These are phyloP conservation scores for peach (Prunus persica) DNA, from an alignment of 306 rosid genomes.

Conservation along the genomic window Prunus_persica_NCBIv2 NC_034009.1:33663501-33664000, in stretches of 20 bases:
- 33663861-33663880: slow-evolving; percentile 52
- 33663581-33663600: slow-evolving; percentile 5
- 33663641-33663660: slow-evolving; percentile 21
- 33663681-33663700: slow-evolving; percentile 50
- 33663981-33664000: slow-evolving; percentile 47
- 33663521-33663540: slow-evolving; percentile 22
- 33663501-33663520: slow-evolving; percentile 52
- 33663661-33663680: slow-evolving; percentile 13
- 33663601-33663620: slow-evolving; percentile 28
- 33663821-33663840: slow-evolving; percentile 53
- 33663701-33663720: slow-evolving; percentile 73
- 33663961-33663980: slow-evolving; percentile 46
- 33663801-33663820: slow-evolving; percentile 50
- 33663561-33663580: slow-evolving; percentile 40
- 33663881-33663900: slow-evolving; percentile 59
- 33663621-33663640: slow-evolving; percentile 35
- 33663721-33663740: slow-evolving; percentile 94
- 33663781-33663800: slow-evolving; percentile 72
- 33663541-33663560: slow-evolving; percentile 36
- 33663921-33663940: slow-evolving; percentile 44
- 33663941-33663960: slow-evolving; percentile 47
- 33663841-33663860: slow-evolving; percentile 57
- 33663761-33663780: slow-evolving; percentile 67
- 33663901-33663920: slow-evolving; percentile 37
- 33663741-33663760: slow-evolving; percentile 81